Conservation (phyloP, 805 yeast species). For the Ogataea siamensis region DNA sequence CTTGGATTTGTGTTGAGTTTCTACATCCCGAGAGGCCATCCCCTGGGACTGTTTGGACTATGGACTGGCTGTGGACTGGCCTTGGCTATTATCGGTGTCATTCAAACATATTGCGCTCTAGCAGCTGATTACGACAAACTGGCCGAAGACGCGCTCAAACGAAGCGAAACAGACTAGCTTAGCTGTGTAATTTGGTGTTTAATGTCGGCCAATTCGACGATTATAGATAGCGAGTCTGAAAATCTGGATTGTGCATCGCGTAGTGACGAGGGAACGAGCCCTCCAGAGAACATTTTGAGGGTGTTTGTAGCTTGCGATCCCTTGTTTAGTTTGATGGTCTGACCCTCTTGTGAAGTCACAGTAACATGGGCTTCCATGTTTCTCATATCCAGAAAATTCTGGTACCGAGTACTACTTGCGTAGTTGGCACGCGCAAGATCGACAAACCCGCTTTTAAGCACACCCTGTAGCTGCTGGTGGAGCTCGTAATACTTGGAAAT, state of each 20-base stretch:
- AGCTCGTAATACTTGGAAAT: slow-evolving; percentile 36
- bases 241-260: slow-evolving; percentile 21
- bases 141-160: slow-evolving; percentile 43
- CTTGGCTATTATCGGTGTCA: slow-evolving; percentile 41
- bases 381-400: slow-evolving; percentile 22
- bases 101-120: slow-evolving; percentile 48
- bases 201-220: slow-evolving; percentile 16
- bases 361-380: slow-evolving; percentile 15
- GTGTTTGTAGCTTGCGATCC: not conserved
- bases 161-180: slow-evolving; percentile 29
- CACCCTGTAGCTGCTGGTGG: slow-evolving; percentile 20
- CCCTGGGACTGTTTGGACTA: slow-evolving; percentile 39
- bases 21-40: slow-evolving; percentile 33
- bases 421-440: slow-evolving; percentile 45
- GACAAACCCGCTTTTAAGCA: slow-evolving; percentile 36
- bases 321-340: not conserved
- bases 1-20: slow-evolving; percentile 59
- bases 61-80: slow-evolving; percentile 38
- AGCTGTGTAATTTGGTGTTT: slow-evolving; percentile 4
- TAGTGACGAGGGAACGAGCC: slow-evolving; percentile 25
- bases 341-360: slow-evolving; percentile 4
- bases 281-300: slow-evolving; percentile 28
- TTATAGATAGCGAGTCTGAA: slow-evolving; percentile 6
- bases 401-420: slow-evolving; percentile 21
- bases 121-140: slow-evolving; percentile 50